phyloP scores from a whole-genome alignment of 169 alveolate genomes.

The Haemoproteus tartakovskyi region DNA sequence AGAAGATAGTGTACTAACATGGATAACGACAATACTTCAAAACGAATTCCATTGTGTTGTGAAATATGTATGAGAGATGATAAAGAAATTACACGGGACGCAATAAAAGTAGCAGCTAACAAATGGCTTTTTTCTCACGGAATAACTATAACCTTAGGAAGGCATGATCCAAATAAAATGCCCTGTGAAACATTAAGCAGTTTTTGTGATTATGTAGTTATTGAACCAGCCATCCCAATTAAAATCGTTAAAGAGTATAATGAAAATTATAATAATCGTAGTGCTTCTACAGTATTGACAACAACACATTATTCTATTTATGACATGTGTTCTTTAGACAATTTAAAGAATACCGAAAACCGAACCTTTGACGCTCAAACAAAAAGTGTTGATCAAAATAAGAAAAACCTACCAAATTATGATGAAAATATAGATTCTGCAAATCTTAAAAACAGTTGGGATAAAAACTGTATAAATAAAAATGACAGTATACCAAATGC shows the following conservation, averaged over 20 bases:
- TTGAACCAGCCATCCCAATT: conserved; percentile 60
- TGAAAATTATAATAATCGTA: background rate
- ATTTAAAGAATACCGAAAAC: background rate
- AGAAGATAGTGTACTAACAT: too few relatives aligned
- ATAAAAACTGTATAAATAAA: too few relatives aligned
- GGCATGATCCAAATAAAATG: conserved; percentile 56
- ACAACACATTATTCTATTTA: conserved; percentile 53
- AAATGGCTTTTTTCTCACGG: conserved; percentile 59
- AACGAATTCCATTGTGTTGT: conserved; percentile 56
- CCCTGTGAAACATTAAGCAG: conserved; percentile 37
- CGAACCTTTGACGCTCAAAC: too few relatives aligned
- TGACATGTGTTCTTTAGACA: conserved; percentile 6
- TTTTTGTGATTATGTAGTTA: conserved; percentile 63
- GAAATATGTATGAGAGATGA: conserved; percentile 58
- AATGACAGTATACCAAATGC: too few relatives aligned
- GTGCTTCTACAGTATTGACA: conserved; percentile 5
- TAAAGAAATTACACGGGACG: conserved; percentile 35
- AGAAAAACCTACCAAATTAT: too few relatives aligned
- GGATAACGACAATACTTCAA: too few relatives aligned
- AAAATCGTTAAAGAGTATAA: conserved; percentile 42
- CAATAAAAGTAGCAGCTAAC: conserved; percentile 51
- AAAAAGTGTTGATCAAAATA: too few relatives aligned
- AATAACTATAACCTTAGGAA: conserved; percentile 63
- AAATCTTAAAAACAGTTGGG: too few relatives aligned
- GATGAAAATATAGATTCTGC: too few relatives aligned